Base-by-base conservation (phyloP, 768 basidiomycete genomes). In the Boletus barrowsii region DNA sequence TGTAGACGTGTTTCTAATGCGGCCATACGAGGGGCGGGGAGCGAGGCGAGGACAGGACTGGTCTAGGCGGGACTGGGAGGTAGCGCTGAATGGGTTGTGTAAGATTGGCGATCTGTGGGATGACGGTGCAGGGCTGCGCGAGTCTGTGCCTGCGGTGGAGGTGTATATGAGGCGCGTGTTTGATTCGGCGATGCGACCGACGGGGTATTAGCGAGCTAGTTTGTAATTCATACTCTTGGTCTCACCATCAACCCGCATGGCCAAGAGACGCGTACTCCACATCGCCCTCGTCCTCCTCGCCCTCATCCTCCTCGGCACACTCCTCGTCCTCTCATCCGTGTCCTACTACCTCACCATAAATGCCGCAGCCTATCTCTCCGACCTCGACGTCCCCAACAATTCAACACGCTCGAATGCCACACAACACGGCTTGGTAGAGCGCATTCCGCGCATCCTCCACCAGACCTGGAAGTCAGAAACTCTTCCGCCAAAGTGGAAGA, bases 401-500 rank as follows among this genome's bases (percentile, higher is more conserved):
- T 71, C 75, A 24, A 78, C 80, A 42, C 80, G 83, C 44, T 84
- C 80, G 80, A 87, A 88, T 65, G 81, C 84, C 24, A 69, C 85
- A 5, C 76, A 81, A 24, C 80, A 84, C 61, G 79, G 77, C 54
- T 75, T 78, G 57, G 74, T 82, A 37, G 90, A 97, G 66, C 83
- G 80, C 60, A 85, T 98, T 36, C 97, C 95, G 4, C 82, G 92
- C 47, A 90, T 99, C 54, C 82, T 99, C 45, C 97, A 99, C 72
- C 96, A 98, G 81, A 98, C 97, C 22, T 99, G 97, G 97, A 97
- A 95, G 78, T 85, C 88, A 10, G 88, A 95, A 51, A 82, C 81
- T 0, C 77, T 99, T 22, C 97, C 97, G 3, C 72, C 76, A 42
- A 80, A 82, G 56, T 99, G 95, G 95, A 80, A 81, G 56, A 75